These are phyloP conservation scores for Candida maris DNA, from an alignment of 805 yeast species.

Conservation along the genomic window DNA sequence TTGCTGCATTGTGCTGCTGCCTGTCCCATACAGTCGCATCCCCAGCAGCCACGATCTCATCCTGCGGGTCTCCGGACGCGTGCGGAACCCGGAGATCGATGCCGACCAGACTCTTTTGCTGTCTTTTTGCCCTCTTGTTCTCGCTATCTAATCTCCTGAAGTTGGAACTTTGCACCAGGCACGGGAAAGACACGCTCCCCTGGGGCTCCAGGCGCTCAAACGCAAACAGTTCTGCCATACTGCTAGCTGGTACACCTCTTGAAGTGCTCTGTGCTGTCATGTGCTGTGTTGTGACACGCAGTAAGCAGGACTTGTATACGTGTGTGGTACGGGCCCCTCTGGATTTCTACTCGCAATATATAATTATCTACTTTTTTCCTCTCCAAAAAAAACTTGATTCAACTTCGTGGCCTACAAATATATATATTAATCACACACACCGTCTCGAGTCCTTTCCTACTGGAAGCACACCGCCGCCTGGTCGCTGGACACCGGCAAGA, in stretches of 20 bases:
- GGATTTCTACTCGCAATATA: too few relatives aligned
- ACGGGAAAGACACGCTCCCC: conserved; percentile 3
- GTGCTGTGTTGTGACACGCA: too few relatives aligned
- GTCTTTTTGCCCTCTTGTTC: conserved; percentile 3
- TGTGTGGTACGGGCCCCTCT: too few relatives aligned
- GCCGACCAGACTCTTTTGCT: too few relatives aligned
- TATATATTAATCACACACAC: neutral
- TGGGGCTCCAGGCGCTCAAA: conserved; percentile 1
- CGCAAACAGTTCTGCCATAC: neutral
- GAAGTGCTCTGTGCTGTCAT: too few relatives aligned
- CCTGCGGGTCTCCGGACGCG: too few relatives aligned
- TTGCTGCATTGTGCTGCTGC: conserved; percentile 1
- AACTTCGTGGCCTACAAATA: neutral
- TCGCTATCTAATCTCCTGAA: neutral
- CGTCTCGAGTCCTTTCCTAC: too few relatives aligned
- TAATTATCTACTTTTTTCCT: too few relatives aligned
- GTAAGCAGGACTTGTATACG: too few relatives aligned
- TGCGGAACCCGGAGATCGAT: too few relatives aligned
- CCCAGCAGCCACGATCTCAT: neutral
- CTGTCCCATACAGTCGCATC: neutral
- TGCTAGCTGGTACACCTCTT: too few relatives aligned
- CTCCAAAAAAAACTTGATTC: neutral
- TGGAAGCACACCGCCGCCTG: neutral
- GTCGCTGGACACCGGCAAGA: neutral
- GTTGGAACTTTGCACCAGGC: neutral